These are phyloP conservation scores for Apiotrichum sp. DNA, from an alignment of 1,284 basidiomycete genomes.

Conservation along the genomic window DNA sequence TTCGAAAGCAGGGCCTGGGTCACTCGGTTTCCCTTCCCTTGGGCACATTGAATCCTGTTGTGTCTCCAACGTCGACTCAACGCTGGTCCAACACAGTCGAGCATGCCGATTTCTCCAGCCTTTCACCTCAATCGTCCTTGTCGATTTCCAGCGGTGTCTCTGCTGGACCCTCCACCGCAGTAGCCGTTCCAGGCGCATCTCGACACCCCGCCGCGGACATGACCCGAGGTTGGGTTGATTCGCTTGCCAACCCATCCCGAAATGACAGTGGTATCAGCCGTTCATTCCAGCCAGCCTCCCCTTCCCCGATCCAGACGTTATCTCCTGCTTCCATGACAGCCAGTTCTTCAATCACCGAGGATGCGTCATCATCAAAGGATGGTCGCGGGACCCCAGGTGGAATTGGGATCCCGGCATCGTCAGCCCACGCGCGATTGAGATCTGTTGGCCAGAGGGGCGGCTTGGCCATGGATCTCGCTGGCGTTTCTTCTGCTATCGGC, in stretches of 20 bases:
- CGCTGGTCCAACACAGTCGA: constrained; percentile 3
- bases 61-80: background rate
- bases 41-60: background rate
- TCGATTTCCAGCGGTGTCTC: background rate
- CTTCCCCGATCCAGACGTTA: background rate
- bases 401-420: background rate
- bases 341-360: constrained; percentile 1
- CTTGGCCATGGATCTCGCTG: constrained; percentile 36
- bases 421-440: constrained; percentile 3
- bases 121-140: constrained; percentile 1
- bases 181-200: background rate
- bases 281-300: background rate
- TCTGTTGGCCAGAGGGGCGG: constrained; percentile 17
- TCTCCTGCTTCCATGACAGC: constrained; percentile 4
- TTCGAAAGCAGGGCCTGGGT: constrained; percentile 4
- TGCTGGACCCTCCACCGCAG: background rate
- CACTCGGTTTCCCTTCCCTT: constrained; percentile 7
- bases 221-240: background rate
- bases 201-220: background rate
- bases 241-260: background rate
- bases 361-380: background rate
- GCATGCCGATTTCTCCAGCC: background rate
- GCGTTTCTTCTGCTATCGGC: constrained; percentile 31
- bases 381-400: background rate
- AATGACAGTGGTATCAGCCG: background rate